These are phyloP conservation scores for Agapanthus africanus DNA, from an alignment of 106 monocot species.

Conservation along the genomic window DNA sequence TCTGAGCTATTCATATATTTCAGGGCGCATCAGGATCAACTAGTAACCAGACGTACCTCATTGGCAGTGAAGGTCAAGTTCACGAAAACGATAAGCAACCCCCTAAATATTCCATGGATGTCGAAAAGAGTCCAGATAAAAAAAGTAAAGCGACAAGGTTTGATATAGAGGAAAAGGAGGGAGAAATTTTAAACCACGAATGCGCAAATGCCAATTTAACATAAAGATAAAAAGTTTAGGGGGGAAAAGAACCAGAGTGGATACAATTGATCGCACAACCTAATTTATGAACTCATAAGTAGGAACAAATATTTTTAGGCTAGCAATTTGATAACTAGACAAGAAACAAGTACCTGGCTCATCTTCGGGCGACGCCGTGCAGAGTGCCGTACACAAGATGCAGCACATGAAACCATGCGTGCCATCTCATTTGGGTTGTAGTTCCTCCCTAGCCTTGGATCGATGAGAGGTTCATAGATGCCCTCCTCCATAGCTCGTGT, in stretches of 20 bases:
- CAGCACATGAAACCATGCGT: conserved; percentile 34
- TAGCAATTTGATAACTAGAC: too few species aligned
- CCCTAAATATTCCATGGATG: not conserved
- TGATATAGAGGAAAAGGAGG: not conserved
- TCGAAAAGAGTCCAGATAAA: not conserved
- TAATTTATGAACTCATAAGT: too few species aligned
- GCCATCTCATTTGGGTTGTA: conserved; percentile 24
- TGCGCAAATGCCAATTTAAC: not conserved
- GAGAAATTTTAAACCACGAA: not conserved
- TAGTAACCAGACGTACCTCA: not conserved
- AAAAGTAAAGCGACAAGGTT: not conserved
- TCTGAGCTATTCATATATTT: too few species aligned
- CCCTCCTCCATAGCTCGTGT: conserved; percentile 17
- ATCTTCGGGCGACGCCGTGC: conserved; percentile 25
- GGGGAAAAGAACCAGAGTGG: not conserved
- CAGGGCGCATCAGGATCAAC: too few species aligned
- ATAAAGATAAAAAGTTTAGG: not conserved
- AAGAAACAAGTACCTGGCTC: conserved; percentile 21
- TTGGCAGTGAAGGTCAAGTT: not conserved
- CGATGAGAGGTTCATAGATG: conserved; percentile 20
- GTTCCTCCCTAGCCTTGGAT: conserved; percentile 19
- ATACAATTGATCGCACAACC: not conserved
- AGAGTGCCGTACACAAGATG: conserved; percentile 31
- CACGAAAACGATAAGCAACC: not conserved
- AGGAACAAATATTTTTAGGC: too few species aligned